A percentile compares a stretch with the other conserved stretches of the same genome.
phyloP scores from a whole-genome alignment of 2,329 filamentous ascomycete genomes.

The Epichloe uncinata region DNA sequence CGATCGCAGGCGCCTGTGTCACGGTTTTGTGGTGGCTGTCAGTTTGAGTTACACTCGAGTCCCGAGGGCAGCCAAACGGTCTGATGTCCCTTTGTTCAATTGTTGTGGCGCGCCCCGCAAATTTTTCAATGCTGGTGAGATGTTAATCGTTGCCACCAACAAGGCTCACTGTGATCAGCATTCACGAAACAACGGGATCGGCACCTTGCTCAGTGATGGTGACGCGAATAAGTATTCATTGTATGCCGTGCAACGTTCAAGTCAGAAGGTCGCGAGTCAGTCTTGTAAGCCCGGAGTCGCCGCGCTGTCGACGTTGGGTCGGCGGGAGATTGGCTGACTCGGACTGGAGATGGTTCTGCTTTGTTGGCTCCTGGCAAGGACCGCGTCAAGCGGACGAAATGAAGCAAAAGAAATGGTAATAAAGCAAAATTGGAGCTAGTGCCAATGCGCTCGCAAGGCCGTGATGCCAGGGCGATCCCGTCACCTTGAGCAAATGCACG shows the following conservation, averaged over 20 bases:
- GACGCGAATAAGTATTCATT: not conserved
- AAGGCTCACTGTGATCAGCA: no score
- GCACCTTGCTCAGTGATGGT: not conserved
- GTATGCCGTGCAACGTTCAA: not conserved
- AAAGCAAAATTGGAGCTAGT: not conserved
- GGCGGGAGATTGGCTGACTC: not conserved
- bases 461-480: not conserved
- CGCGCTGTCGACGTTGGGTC: not conserved
- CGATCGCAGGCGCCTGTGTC: not conserved
- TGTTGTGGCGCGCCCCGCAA: slow-evolving; percentile 1
- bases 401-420: not conserved
- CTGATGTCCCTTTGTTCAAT: not conserved
- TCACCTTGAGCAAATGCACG: not conserved
- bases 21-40: slow-evolving; percentile 1
- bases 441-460: not conserved
- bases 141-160: not conserved
- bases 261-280: not conserved
- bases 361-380: not conserved
- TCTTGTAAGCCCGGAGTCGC: not conserved
- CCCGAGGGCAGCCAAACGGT: not conserved
- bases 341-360: not conserved
- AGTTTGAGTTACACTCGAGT: not conserved
- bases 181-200: no score
- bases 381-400: not conserved
- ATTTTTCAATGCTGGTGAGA: not conserved